These are phyloP conservation scores for Solanum appendiculatum DNA, from an alignment of 257 asterid species.

Conservation along the genomic window DNA sequence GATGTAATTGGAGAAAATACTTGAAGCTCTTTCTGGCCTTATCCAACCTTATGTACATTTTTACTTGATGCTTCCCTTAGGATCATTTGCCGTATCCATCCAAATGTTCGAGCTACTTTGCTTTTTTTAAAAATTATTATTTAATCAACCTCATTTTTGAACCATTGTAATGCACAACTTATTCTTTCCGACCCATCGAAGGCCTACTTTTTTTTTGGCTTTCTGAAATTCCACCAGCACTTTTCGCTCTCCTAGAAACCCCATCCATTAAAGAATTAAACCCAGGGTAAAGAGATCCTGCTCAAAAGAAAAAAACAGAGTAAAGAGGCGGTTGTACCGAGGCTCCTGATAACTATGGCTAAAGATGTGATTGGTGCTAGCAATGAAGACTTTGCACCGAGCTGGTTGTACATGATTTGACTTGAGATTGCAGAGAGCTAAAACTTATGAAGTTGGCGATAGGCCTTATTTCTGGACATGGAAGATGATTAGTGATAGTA, in stretches of 20 bases:
- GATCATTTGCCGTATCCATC: neutral
- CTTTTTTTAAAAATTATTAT: neutral
- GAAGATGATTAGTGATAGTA: neutral
- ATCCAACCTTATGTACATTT: neutral
- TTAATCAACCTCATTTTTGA: neutral
- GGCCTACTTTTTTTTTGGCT: neutral
- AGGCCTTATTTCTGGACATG: neutral
- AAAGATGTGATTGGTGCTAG: neutral
- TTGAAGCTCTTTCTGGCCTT: neutral
- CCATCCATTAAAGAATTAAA: neutral
- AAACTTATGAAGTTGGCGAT: neutral
- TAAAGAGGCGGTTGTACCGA: neutral
- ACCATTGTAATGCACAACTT: neutral
- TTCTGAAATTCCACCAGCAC: neutral
- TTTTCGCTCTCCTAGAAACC: neutral
- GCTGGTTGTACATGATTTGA: neutral
- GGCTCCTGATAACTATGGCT: neutral
- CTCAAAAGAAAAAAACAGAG: neutral
- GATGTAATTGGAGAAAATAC: neutral
- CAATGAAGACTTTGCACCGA: neutral
- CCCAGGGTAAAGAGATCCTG: neutral
- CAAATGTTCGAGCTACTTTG: neutral
- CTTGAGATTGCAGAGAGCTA: neutral
- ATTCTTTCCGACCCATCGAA: neutral
- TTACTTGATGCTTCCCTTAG: neutral